Evolutionary conservation across 768 basidiomycete genomes (phyloP).

Genomic region (Leccinum disarticulatum): DNA sequence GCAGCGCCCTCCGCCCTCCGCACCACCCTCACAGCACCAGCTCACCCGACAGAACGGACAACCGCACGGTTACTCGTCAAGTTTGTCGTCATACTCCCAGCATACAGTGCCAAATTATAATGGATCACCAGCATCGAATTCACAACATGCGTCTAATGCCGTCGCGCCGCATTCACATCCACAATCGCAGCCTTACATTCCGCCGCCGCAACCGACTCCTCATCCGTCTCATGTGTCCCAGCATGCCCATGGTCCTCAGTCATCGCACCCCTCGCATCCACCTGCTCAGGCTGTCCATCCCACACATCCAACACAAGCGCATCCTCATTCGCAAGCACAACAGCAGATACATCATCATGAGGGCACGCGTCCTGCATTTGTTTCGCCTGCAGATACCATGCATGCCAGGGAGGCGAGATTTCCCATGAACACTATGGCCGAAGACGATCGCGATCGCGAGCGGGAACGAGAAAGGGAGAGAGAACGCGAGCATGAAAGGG

Average conservation of each 20-base stretch:
- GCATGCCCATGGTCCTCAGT: conserved; percentile 13
- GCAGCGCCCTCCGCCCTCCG: conserved; percentile 15
- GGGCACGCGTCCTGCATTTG: conserved; percentile 21
- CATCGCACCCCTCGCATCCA: conserved; percentile 18
- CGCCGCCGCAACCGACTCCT: conserved; percentile 5
- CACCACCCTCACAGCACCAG: conserved; percentile 19
- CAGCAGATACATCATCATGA: conserved; percentile 28
- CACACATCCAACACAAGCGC: conserved; percentile 27
- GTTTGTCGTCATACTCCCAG: conserved; percentile 17
- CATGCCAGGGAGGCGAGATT: conserved; percentile 27
- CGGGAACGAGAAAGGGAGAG: conserved; percentile 7
- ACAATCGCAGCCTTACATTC: conserved; percentile 30
- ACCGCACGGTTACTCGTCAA: conserved; percentile 18
- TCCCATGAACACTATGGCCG: conserved; percentile 6
- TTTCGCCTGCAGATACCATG: conserved; percentile 30
- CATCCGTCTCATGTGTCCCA: conserved; percentile 18
- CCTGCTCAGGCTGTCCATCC: conserved; percentile 17
- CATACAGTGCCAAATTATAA: conserved; percentile 15
- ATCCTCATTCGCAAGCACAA: conserved; percentile 29
- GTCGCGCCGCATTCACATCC: conserved; percentile 19
- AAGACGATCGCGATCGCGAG: conserved; percentile 25
- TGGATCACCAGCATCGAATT: conserved; percentile 18
- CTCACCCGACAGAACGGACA: conserved; percentile 20
- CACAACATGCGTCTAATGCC: conserved; percentile 14
- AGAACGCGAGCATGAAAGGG: conserved; percentile 8